A percentile compares a stretch with the other conserved stretches of the same genome.
These are phyloP conservation scores for Dendrobium nobile DNA, from an alignment of 106 monocot species.

Conservation along the genomic window DNA sequence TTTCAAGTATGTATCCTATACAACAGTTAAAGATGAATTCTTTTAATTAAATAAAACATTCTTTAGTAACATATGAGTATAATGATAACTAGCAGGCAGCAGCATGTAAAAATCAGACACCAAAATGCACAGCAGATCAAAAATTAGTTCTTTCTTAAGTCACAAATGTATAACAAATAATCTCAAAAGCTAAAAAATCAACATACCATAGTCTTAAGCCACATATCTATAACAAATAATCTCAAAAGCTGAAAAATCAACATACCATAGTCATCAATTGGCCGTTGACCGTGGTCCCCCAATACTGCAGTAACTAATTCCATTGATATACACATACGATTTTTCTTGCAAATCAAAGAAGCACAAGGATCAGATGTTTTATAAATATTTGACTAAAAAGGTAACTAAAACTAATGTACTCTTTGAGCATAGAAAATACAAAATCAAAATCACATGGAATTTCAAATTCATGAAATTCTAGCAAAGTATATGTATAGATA, in stretches of 20 bases:
- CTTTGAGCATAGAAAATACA: neutral
- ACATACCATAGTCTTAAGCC: conserved; percentile 68
- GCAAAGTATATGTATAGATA: neutral
- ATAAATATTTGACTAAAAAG: neutral
- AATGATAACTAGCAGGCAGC: neutral
- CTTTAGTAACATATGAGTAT: neutral
- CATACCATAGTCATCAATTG: conserved; percentile 95
- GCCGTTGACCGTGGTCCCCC: conserved; percentile 97
- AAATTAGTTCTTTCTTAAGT: neutral
- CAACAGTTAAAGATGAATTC: neutral
- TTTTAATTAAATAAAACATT: neutral
- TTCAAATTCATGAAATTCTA: neutral
- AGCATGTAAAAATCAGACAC: neutral
- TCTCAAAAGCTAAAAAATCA: conserved; percentile 3
- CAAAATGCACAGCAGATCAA: neutral
- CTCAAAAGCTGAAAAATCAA: conserved; percentile 1
- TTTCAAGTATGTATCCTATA: neutral
- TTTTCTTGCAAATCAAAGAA: conserved; percentile 44
- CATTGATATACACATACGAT: conserved; percentile 79
- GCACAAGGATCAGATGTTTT: neutral
- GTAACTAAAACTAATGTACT: neutral
- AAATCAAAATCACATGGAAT: neutral
- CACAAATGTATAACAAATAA: neutral
- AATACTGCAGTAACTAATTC: conserved; percentile 95
- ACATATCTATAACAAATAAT: neutral